phyloP scores from a whole-genome alignment of 2,329 filamentous ascomycete genomes.

The Nemania sp. region DNA sequence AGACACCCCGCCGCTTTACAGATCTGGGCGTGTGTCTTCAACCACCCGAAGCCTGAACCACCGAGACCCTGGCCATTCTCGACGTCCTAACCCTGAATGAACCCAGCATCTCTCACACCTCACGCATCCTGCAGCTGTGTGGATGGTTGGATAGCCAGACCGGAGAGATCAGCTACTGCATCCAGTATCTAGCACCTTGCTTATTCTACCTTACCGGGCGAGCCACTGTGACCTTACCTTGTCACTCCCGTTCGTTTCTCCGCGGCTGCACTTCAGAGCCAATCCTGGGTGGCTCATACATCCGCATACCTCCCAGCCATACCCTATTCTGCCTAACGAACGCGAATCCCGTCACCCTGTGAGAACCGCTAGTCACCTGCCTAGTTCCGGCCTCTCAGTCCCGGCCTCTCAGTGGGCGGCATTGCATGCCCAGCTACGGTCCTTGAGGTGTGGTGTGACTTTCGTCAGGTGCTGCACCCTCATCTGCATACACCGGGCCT shows the following conservation, averaged over 20 bases:
- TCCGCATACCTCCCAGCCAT: slow-evolving; percentile 15
- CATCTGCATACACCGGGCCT: slow-evolving; percentile 11
- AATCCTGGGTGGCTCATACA: slow-evolving; percentile 18
- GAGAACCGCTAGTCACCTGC: slow-evolving; percentile 22
- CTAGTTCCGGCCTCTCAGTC: slow-evolving; percentile 2
- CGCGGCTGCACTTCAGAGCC: slow-evolving; percentile 15
- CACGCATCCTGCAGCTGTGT: slow-evolving; percentile 12
- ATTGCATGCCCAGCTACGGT: slow-evolving; percentile 25
- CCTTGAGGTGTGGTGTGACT: slow-evolving; percentile 26
- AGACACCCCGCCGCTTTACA: slow-evolving; percentile 5
- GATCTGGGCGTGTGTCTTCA: slow-evolving; percentile 7
- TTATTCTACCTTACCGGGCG: slow-evolving; percentile 7
- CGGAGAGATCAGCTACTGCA: slow-evolving; percentile 28
- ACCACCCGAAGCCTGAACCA: background rate
- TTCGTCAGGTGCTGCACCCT: slow-evolving; percentile 10
- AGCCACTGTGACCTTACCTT: slow-evolving; percentile 20
- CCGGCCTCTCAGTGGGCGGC: slow-evolving; percentile 27
- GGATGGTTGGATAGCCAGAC: slow-evolving; percentile 16
- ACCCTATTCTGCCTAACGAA: slow-evolving; percentile 26
- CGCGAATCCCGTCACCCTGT: slow-evolving; percentile 16
- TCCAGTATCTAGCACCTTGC: background rate
- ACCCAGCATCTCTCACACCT: background rate
- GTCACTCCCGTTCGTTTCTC: slow-evolving; percentile 8
- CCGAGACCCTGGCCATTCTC: slow-evolving; percentile 3
- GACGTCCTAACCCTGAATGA: background rate